Percentiles rank a stretch among this genome's conserved stretches.
phyloP scores from a whole-genome alignment of 805 yeast genomes.

The Yamadazyma paraphyllophila region DNA sequence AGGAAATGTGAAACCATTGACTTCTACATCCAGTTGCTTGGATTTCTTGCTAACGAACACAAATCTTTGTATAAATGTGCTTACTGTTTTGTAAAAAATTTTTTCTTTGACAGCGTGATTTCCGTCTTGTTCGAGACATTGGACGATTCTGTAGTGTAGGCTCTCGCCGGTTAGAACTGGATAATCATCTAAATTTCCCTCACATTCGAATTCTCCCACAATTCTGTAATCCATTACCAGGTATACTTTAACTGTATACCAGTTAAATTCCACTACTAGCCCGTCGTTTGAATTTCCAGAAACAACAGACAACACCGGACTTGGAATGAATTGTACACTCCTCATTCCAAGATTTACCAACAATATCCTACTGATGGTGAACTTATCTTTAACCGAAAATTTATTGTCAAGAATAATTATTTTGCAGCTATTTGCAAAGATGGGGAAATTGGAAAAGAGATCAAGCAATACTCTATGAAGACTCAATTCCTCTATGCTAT shows the following conservation, averaged over 20 bases:
- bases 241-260: constrained; percentile 21
- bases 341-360: constrained; percentile 22
- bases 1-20: constrained; percentile 1
- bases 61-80: constrained; percentile 16
- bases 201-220: constrained; percentile 7
- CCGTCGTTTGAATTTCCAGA: constrained; percentile 23
- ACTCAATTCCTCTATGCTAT: constrained; percentile 7
- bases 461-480: constrained; percentile 15
- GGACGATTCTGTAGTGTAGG: constrained; percentile 10
- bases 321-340: constrained; percentile 23
- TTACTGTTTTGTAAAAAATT: constrained; percentile 18
- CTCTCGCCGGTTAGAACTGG: constrained; percentile 11
- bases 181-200: not conserved
- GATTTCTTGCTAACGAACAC: constrained; percentile 8
- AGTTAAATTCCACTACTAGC: constrained; percentile 28
- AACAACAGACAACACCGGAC: constrained; percentile 19
- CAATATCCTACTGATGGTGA: constrained; percentile 18
- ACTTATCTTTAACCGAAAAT: constrained; percentile 15
- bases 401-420: constrained; percentile 19
- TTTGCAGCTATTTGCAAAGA: constrained; percentile 21
- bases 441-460: constrained; percentile 14
- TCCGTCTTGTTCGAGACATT: not conserved
- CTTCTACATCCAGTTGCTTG: not conserved
- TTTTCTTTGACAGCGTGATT: constrained; percentile 1
- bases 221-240: constrained; percentile 26